Base-by-base conservation (phyloP, 306 rosid species). In the Crotalaria pallida region DNA sequence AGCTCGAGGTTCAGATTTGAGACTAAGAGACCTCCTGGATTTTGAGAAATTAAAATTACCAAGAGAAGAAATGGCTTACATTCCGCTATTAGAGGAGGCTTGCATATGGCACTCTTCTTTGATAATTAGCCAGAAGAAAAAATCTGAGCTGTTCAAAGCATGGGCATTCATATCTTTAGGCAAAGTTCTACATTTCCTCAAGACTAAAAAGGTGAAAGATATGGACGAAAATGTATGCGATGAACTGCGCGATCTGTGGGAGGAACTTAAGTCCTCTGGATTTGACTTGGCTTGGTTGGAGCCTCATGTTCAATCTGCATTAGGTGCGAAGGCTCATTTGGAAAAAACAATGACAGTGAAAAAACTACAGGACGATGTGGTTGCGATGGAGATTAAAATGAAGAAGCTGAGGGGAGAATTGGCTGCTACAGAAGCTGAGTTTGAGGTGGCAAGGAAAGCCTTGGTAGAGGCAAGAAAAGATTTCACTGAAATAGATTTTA, bases 121-220 rank as follows among this genome's bases (percentile, higher is more conserved):
- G 1, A 51, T 79, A 41, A 12, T 27, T 1, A 66, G 72, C 44
- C 79, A 72, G 68, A 40, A n/a, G 34, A 61, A 79, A 22, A 66
- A 70, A 66, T 19, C 65, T n/a, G 44, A 41, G 0, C 1, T 65
- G 65, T 79, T 72, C 38, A 79, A 58, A 22, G 4, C 27, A 10
- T 79, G 83, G 83, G 79, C 79, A 21, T 79, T 79, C 53, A 58
- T 71, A 24, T 65, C 75, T 10, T 59, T 79, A 18, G 83, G 83
- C 18, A 75, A 57, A 19, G 75, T 79, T 40, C 47, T 79, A 9
- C 21, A 79, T 45, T 67, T 79, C 34, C 75, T 79, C 1, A 79
- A 67, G 72, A 73, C 79, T 0, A 67, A 6, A 10, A 74, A 27
- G 21, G 72, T 23, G 26, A 79, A 52, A 44, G 83, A 79, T 22